Evolutionary conservation across 345 rosid genomes (phyloP).

Genomic region (Salix dunnii): DNA sequence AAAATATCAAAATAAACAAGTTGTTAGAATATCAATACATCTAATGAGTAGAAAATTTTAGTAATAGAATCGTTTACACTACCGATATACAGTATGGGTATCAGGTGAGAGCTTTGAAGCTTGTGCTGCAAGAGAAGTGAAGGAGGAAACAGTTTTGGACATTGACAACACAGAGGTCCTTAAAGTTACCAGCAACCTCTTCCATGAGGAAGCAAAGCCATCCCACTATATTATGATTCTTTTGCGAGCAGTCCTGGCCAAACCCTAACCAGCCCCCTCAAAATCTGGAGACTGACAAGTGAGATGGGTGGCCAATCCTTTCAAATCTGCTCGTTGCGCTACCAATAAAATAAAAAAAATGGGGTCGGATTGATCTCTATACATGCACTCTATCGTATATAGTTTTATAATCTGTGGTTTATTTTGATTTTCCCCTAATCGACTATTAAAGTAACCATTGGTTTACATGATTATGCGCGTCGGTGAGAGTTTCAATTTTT

Average conservation of each 20-base stretch:
- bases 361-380: too few species aligned
- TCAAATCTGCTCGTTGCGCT: too few species aligned
- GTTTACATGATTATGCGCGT: too few species aligned
- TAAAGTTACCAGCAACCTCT: constrained; percentile 63
- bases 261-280: constrained; percentile 42
- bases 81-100: background rate
- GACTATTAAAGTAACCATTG: too few species aligned
- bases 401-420: too few species aligned
- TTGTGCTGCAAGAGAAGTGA: constrained; percentile 70
- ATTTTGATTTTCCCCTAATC: too few species aligned
- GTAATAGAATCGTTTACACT: background rate
- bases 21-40: background rate
- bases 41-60: too few species aligned
- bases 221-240: constrained; percentile 64
- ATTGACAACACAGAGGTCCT: constrained; percentile 41
- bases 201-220: constrained; percentile 49
- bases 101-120: constrained; percentile 88
- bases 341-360: too few species aligned
- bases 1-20: too few species aligned
- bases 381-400: too few species aligned
- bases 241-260: constrained; percentile 44
- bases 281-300: constrained; percentile 68
- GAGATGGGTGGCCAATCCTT: constrained; percentile 34
- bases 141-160: constrained; percentile 74
- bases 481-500: too few species aligned